Conservation (phyloP, 108 stramenopile species). For the Cyclotella sp. region DNA sequence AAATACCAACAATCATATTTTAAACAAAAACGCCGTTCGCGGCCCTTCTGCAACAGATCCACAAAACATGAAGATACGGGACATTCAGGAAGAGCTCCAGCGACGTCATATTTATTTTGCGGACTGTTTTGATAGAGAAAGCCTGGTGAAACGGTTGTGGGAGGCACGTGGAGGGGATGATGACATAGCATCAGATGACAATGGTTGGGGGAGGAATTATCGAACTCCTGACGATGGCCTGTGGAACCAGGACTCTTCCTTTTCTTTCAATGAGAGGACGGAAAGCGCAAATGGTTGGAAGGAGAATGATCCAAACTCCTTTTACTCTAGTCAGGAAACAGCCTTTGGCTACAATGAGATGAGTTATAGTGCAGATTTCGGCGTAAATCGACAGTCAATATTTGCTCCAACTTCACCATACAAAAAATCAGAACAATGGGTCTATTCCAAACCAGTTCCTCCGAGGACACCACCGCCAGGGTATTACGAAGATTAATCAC, state of each 20-base stretch:
- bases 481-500: neutral
- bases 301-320: neutral
- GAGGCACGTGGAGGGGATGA: conserved; percentile 12
- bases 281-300: neutral
- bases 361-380: neutral
- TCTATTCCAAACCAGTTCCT: neutral
- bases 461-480: neutral
- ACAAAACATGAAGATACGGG: conserved; percentile 18
- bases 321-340: neutral
- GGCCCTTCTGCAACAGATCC: conserved; percentile 12
- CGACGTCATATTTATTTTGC: neutral
- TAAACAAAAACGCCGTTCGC: neutral
- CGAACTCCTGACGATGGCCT: neutral
- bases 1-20: neutral
- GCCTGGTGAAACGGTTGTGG: conserved; percentile 15
- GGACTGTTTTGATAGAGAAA: conserved; percentile 27
- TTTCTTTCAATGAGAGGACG: neutral
- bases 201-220: neutral
- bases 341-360: too few species aligned
- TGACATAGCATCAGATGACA: neutral
- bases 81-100: conserved; percentile 21
- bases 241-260: neutral
- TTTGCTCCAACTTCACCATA: neutral
- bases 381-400: neutral
- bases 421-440: neutral